Evolutionary conservation across 768 basidiomycete species (phyloP), one percentile per base, ranked within the genome.

Genomic region (Auricularia heimuer): DNA sequence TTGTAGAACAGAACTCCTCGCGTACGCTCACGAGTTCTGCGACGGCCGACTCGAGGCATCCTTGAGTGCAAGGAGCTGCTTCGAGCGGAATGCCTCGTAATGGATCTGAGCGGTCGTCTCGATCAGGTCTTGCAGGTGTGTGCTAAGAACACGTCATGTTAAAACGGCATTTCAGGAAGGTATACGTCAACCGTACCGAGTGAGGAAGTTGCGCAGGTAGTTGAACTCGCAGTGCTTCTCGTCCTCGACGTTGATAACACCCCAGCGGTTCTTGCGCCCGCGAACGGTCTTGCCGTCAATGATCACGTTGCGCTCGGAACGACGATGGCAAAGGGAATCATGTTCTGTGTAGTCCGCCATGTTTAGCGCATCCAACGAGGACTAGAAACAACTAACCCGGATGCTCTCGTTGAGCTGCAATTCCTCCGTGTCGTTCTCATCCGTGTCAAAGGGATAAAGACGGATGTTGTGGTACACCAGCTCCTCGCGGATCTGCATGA

Each of bases 41-140:
- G 65, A 33, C 3, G 65, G 65, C 60, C 65, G 65, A 34, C 85
- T 88, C 66, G 93, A 93, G 45, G 91, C 90, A 78, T 98, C 96
- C 82, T 98, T 98, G 71, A 98, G 85, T 14, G 96, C 96, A 60
- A 98, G 82, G 69, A 98, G 78, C 80, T 99, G 96, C 80, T 98
- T 98, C 70, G 94, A 96, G 69, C 96, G 87, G 93, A 99, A 99
- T 8, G 95, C 94, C 81, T 99, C 96, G 75, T 98, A 99, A 79
- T 99, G 96, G 75, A 96, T 97, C 77, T 95, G 92, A 11, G 97
- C 94, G 10, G 97, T 98, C 64, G 96, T 97, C 82, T 99, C 96
- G 74, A 99, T 99, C 74, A 99, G 79, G 73, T 98, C 96, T 76
- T 99, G 96, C 73, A 99, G 77, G 78, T 99, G 97, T 36, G 96